Base-by-base conservation (phyloP, 352 stramenopile species). In the Phytophthora nicotianae region DNA sequence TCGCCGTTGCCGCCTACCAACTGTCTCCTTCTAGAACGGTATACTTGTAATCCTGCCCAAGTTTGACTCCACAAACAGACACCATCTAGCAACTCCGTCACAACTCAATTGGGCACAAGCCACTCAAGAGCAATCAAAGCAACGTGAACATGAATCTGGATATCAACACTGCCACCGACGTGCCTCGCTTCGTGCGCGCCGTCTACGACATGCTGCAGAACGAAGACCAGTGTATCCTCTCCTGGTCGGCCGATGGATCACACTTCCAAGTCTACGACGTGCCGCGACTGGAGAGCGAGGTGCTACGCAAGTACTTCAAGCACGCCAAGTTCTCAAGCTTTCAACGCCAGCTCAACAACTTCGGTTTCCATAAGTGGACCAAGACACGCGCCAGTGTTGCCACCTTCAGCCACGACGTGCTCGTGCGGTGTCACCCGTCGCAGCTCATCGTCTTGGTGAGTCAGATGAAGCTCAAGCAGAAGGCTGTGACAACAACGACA, bases 271-370 rank as follows among this genome's bases (percentile, higher is more conserved):
- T 97, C 62, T 82, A 86, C 61, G 74, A 95, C 66, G 74, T 88
- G 47, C 75, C 79, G n/a, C 57, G 50, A n/a, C 79, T 96, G 55
- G 79, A 79, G 59, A 47, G 65, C 24, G 47, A 75, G 19, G 72
- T 96, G 38, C 67, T 96, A 47, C 84, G 87, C 9, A 82, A 81
- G 42, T 95, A 95, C 63, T 95, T 95, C 61, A 88, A 86, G 48
- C 87, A 95, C 65, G 76, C 66, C 59, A 96, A 90, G 60, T 97
- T 96, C 70, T 88, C 91, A 26, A 96, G 86, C 27, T 90, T 98
- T 47, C 86, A 95, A 58, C 81, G 91, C 21, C 89, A 98, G 70
- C 74, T 98, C 42, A 97, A 95, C 74, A 96, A 98, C 64, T 98
- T 98, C 73, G 81, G 72, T 11, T 98, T 98, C 69, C 75, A 72